phyloP scores from a whole-genome alignment of 768 basidiomycete genomes.

The Podaxis sp. region DNA sequence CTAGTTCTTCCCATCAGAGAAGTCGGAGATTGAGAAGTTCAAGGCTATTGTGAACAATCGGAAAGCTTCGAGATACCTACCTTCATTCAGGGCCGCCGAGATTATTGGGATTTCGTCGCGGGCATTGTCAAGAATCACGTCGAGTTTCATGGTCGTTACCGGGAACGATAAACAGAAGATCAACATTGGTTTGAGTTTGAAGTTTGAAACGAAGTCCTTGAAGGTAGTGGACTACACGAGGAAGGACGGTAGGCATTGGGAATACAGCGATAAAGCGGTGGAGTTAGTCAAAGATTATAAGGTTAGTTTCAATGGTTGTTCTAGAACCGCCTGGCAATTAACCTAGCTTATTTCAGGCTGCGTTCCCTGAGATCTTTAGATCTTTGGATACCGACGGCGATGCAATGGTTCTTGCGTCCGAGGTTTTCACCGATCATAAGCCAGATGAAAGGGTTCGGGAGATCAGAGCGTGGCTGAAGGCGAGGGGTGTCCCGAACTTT shows the following conservation, averaged over 20 bases:
- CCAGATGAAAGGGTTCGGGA: slow-evolving; percentile 74
- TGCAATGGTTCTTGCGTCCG: slow-evolving; percentile 69
- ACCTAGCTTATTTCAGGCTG: slow-evolving; percentile 39
- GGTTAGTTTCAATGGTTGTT: slow-evolving; percentile 33
- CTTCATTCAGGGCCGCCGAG: slow-evolving; percentile 77
- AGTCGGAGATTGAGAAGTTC: slow-evolving; percentile 76
- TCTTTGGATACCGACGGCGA: slow-evolving; percentile 72
- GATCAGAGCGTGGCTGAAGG: slow-evolving; percentile 82
- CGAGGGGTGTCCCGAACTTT: slow-evolving; percentile 84
- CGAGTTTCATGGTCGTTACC: slow-evolving; percentile 87
- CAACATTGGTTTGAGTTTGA: slow-evolving; percentile 92
- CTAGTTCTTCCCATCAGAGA: slow-evolving; percentile 88
- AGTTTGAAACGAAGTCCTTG: slow-evolving; percentile 91
- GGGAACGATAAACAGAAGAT: slow-evolving; percentile 69
- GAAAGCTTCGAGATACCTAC: slow-evolving; percentile 60
- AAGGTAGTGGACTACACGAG: slow-evolving; percentile 93
- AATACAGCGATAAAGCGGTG: slow-evolving; percentile 87
- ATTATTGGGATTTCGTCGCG: slow-evolving; percentile 73
- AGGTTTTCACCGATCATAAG: slow-evolving; percentile 53
- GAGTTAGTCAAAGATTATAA: slow-evolving; percentile 83
- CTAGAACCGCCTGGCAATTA: background rate
- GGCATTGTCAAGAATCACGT: slow-evolving; percentile 87
- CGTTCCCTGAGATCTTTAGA: slow-evolving; percentile 83
- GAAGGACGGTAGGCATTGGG: slow-evolving; percentile 86
- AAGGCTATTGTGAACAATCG: slow-evolving; percentile 60